phyloP scores from a whole-genome alignment of 75 land plant species.

The Pseudotsuga menziesii region DNA sequence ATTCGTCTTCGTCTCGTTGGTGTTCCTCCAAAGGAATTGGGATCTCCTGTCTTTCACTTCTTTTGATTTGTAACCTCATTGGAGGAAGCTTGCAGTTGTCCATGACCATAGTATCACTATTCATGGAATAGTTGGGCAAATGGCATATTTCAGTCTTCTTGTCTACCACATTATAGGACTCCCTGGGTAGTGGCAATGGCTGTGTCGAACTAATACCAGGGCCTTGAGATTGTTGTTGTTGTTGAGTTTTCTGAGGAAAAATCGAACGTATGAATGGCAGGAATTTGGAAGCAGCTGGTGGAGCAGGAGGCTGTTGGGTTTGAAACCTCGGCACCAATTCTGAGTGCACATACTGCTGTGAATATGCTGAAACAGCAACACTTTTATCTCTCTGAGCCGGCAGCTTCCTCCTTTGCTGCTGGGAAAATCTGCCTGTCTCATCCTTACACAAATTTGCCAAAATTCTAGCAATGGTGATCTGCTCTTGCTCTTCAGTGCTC shows the following conservation, averaged over 20 bases:
- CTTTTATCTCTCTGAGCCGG: conserved; percentile 12
- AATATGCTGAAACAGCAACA: conserved; percentile 14
- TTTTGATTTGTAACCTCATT: not conserved
- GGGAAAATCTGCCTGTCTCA: not conserved
- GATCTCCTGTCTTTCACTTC: conserved; percentile 18
- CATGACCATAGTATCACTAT: not conserved
- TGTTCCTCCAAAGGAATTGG: conserved; percentile 16
- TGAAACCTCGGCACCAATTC: not conserved
- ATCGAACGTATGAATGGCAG: conserved; percentile 22
- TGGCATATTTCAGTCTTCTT: not conserved
- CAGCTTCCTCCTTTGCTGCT: conserved; percentile 12
- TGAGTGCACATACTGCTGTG: conserved; percentile 12
- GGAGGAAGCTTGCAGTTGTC: not conserved
- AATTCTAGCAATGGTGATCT: conserved; percentile 48
- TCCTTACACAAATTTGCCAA: conserved; percentile 26
- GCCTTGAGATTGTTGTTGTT: not conserved
- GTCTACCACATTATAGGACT: not conserved
- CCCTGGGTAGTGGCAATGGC: conserved; percentile 3
- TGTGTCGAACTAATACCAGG: not conserved
- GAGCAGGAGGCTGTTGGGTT: conserved; percentile 13
- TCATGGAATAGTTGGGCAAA: conserved; percentile 1
- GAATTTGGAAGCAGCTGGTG: conserved; percentile 11
- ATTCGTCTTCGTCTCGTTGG: not conserved
- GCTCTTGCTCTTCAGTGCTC: conserved; percentile 54
- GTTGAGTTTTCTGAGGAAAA: conserved; percentile 6